These are phyloP conservation scores for Fusarium drepaniforme DNA, from an alignment of 2,329 filamentous ascomycete species.

Conservation along the genomic window DNA sequence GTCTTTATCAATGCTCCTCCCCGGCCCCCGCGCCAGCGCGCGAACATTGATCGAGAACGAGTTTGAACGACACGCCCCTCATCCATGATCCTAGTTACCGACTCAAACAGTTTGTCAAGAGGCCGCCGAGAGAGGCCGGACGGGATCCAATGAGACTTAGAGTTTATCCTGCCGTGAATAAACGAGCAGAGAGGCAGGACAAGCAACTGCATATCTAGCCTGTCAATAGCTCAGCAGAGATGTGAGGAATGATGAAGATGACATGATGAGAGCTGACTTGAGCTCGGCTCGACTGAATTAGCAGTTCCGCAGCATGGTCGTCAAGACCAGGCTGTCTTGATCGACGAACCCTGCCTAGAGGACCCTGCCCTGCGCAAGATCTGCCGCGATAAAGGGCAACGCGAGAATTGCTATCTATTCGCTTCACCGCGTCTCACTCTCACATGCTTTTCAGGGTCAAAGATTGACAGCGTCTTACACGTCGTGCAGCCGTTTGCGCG, in stretches of 20 bases:
- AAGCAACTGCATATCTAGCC: conserved; percentile 18
- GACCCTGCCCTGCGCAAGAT: conserved; percentile 25
- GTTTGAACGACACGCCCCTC: conserved; percentile 22
- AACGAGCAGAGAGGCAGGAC: conserved; percentile 19
- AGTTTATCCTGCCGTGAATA: conserved; percentile 2
- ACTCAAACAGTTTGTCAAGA: conserved; percentile 4
- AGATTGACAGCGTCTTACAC: conserved; percentile 8
- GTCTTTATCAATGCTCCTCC: conserved; percentile 28
- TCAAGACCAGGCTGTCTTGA: conserved; percentile 1
- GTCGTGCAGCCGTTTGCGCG: conserved; percentile 7
- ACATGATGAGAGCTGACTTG: conserved; percentile 30
- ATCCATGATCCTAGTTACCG: conserved; percentile 25
- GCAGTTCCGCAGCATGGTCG: conserved; percentile 20
- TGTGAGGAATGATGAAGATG: conserved; percentile 17
- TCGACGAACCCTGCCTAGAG: conserved; percentile 21
- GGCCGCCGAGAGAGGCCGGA: conserved; percentile 6
- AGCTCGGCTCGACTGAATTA: conserved; percentile 29
- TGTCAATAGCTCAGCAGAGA: neutral
- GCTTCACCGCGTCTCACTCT: conserved; percentile 36
- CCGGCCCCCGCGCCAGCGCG: conserved; percentile 23
- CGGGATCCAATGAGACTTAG: neutral
- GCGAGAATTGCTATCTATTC: conserved; percentile 28
- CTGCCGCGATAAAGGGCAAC: conserved; percentile 13
- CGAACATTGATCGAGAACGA: conserved; percentile 30
- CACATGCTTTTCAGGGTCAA: conserved; percentile 38